A percentile compares a stretch with the other conserved stretches of the same genome.
These are phyloP conservation scores for Bassia scoparia DNA, from an alignment of 148 eudicot genomes.

Conservation along the genomic window DNA sequence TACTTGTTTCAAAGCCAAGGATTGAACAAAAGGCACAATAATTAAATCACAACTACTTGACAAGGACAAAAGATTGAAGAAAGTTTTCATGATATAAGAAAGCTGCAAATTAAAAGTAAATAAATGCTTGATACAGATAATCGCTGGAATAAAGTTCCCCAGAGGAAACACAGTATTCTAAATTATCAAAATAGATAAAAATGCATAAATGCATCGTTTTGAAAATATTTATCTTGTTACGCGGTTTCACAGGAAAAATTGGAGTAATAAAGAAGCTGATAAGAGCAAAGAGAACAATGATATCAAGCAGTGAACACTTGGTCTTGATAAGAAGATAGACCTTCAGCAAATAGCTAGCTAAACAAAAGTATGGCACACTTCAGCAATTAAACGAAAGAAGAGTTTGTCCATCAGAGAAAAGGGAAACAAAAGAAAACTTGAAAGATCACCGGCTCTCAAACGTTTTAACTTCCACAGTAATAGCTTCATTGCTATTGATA, in stretches of 20 bases:
- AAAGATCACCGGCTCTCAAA: slow-evolving; percentile 95
- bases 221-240: too few relatives aligned
- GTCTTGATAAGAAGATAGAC: too few relatives aligned
- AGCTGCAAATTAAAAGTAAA: neutral
- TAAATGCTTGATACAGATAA: neutral
- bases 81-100: neutral
- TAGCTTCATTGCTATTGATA: slow-evolving; percentile 29
- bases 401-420: neutral
- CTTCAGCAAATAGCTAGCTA: too few relatives aligned
- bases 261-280: too few relatives aligned
- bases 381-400: neutral
- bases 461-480: slow-evolving; percentile 60
- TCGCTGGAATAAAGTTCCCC: neutral
- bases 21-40: neutral
- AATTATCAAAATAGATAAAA: too few relatives aligned
- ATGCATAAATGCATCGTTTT: too few relatives aligned
- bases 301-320: too few relatives aligned
- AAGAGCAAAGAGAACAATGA: too few relatives aligned
- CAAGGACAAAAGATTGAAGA: neutral
- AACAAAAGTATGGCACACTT: neutral
- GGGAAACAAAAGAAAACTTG: slow-evolving; percentile 52
- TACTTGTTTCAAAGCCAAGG: neutral
- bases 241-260: too few relatives aligned
- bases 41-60: neutral
- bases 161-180: neutral